Percentiles rank a stretch among this genome's conserved stretches.
Evolutionary conservation across 176 grass and related monocot species (phyloP).

Genomic region (Hordeum marinum): DNA sequence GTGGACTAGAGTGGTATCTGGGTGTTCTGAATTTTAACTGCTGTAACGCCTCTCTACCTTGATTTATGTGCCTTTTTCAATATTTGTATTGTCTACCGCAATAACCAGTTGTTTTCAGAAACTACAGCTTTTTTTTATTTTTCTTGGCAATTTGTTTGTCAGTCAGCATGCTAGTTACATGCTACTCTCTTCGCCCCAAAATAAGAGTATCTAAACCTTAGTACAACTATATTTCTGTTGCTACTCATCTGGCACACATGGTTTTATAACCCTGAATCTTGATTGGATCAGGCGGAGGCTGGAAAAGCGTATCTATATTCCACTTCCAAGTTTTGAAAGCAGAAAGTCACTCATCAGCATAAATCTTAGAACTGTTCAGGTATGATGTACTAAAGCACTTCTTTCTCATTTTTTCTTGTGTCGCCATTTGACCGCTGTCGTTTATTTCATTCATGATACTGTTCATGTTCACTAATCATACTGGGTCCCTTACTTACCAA

Average conservation of each 20-base stretch:
- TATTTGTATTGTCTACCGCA: not conserved
- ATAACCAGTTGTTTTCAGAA: not conserved
- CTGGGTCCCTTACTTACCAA: not conserved
- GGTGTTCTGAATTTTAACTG: constrained; percentile 12
- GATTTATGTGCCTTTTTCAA: not conserved
- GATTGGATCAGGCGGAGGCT: constrained; percentile 73
- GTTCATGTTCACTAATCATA: not conserved
- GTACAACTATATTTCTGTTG: not conserved
- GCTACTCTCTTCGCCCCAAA: too few relatives aligned
- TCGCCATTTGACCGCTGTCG: not conserved
- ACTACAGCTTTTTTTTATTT: not conserved
- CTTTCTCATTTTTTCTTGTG: not conserved
- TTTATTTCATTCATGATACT: not conserved
- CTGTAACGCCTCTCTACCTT: not conserved
- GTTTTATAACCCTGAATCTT: constrained; percentile 11
- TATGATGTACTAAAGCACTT: constrained; percentile 18
- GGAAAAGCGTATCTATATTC: constrained; percentile 98
- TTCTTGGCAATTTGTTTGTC: constrained; percentile 15
- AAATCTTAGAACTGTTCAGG: constrained; percentile 95
- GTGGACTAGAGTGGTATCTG: not conserved
- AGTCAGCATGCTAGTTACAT: constrained; percentile 5
- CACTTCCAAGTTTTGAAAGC: constrained; percentile 94
- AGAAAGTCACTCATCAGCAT: constrained; percentile 97
- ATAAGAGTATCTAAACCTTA: too few relatives aligned
- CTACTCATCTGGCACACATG: not conserved